Percentiles rank a stretch among this genome's conserved stretches.
Conservation (phyloP, 1,284 basidiomycete species). For the Ganoderma multipileum region DNA sequence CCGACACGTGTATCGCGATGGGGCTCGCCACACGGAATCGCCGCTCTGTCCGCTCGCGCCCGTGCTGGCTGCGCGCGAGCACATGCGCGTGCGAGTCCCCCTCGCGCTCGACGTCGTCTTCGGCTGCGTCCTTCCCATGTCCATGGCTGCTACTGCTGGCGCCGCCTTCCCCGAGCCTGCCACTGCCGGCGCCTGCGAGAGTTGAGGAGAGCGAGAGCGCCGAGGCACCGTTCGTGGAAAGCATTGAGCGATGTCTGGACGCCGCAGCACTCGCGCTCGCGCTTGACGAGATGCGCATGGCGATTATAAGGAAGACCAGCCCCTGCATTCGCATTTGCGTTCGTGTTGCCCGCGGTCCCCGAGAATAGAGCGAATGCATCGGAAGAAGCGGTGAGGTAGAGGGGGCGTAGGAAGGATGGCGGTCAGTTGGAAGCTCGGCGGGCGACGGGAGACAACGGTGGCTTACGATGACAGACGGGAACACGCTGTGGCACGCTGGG, state of each 20-base stretch:
- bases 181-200: not conserved
- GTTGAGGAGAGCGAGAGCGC: slow-evolving; percentile 1
- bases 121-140: not conserved
- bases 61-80: not conserved
- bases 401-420: not conserved
- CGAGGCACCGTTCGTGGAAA: not conserved
- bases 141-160: not conserved
- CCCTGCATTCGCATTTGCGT: slow-evolving; percentile 14
- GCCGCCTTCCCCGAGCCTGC: not conserved
- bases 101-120: not conserved
- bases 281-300: slow-evolving; percentile 20
- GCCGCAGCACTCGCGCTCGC: not conserved
- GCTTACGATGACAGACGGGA: slow-evolving; percentile 30
- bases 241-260: not conserved
- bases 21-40: not conserved
- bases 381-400: not conserved
- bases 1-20: slow-evolving; percentile 5
- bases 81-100: not conserved
- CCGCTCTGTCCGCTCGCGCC: not conserved
- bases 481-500: slow-evolving; percentile 24
- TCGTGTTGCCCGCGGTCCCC: not conserved
- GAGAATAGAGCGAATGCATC: not conserved
- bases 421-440: not conserved
- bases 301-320: slow-evolving; percentile 28
- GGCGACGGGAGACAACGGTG: not conserved